Evolutionary conservation across 2,329 filamentous ascomycete species (phyloP).

Genomic region (Chrysoporthe puriensis): DNA sequence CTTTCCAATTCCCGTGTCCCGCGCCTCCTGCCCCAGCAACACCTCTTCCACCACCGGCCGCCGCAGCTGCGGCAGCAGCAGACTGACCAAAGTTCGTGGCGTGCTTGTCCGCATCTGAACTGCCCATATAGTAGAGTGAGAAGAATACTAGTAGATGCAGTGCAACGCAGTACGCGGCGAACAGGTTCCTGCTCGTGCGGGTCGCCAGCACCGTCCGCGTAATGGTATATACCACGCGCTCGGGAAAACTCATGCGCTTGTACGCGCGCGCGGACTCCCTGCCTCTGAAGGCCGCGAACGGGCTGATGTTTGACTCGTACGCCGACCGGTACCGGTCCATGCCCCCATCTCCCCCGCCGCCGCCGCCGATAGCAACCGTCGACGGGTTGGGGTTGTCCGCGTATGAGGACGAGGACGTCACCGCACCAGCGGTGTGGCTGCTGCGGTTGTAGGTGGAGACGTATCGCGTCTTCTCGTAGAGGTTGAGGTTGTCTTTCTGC

Average conservation of each 20-base stretch:
- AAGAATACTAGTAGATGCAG: constrained; percentile 87
- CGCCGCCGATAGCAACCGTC: constrained; percentile 63
- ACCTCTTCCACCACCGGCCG: constrained; percentile 43
- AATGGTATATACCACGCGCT: constrained; percentile 86
- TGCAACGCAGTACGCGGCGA: constrained; percentile 87
- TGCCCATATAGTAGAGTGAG: constrained; percentile 83
- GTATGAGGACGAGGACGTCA: constrained; percentile 61
- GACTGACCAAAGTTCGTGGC: constrained; percentile 58
- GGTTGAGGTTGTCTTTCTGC: constrained; percentile 92
- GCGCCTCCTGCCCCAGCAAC: constrained; percentile 38
- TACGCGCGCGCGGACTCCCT: constrained; percentile 89
- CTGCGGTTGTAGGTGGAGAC: constrained; percentile 88
- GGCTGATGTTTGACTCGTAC: constrained; percentile 94
- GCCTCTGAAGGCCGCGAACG: constrained; percentile 94
- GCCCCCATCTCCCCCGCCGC: constrained; percentile 59
- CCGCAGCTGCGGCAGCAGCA: constrained; percentile 48
- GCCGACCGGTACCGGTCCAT: constrained; percentile 82
- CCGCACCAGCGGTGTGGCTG: constrained; percentile 50
- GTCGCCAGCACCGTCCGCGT: constrained; percentile 91
- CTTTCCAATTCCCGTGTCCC: constrained; percentile 53
- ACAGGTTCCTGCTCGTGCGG: constrained; percentile 87
- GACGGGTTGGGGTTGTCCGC: constrained; percentile 75
- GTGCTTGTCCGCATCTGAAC: constrained; percentile 65
- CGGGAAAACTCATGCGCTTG: constrained; percentile 89
- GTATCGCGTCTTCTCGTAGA: constrained; percentile 98